Evolutionary conservation across 2,329 filamentous ascomycete genomes (phyloP).

Genomic region (Xylaria sp.): DNA sequence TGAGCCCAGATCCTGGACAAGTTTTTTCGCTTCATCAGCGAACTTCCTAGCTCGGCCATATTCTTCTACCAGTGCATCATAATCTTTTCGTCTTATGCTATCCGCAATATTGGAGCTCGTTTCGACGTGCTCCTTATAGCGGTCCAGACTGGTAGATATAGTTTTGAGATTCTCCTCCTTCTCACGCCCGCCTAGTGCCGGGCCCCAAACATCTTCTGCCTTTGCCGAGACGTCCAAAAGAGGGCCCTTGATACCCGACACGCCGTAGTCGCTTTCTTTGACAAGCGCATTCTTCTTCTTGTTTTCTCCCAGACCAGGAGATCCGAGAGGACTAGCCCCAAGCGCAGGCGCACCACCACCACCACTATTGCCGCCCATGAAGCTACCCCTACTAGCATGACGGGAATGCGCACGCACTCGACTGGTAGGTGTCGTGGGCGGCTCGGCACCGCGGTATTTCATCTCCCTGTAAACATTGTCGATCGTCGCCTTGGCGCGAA

Average conservation of each 20-base stretch:
- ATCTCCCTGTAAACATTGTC: conserved; percentile 99
- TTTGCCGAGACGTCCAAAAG: conserved; percentile 91
- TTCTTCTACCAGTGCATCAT: conserved; percentile 86
- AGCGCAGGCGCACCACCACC: conserved; percentile 42
- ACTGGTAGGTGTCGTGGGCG: conserved; percentile 52
- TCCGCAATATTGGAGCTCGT: conserved; percentile 81
- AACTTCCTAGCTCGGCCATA: conserved; percentile 86
- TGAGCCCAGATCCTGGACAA: conserved; percentile 67
- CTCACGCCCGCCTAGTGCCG: conserved; percentile 88
- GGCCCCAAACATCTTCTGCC: conserved; percentile 97
- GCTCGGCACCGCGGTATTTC: conserved; percentile 75
- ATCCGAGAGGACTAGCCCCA: conserved; percentile 53
- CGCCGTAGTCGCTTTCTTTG: conserved; percentile 92
- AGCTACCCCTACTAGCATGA: conserved; percentile 73
- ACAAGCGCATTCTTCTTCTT: conserved; percentile 87
- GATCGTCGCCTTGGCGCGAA: conserved; percentile 95
- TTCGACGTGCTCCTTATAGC: conserved; percentile 84
- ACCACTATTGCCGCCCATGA: conserved; percentile 62
- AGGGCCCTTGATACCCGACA: conserved; percentile 86
- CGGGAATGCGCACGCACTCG: conserved; percentile 66
- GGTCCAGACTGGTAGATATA: conserved; percentile 78
- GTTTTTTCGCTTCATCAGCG: conserved; percentile 77
- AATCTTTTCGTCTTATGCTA: conserved; percentile 89
- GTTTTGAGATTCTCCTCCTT: conserved; percentile 88
- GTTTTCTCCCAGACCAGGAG: conserved; percentile 60